Evolutionary conservation across 768 basidiomycete genomes (phyloP).

Genomic region (Hortiboletus campestris): DNA sequence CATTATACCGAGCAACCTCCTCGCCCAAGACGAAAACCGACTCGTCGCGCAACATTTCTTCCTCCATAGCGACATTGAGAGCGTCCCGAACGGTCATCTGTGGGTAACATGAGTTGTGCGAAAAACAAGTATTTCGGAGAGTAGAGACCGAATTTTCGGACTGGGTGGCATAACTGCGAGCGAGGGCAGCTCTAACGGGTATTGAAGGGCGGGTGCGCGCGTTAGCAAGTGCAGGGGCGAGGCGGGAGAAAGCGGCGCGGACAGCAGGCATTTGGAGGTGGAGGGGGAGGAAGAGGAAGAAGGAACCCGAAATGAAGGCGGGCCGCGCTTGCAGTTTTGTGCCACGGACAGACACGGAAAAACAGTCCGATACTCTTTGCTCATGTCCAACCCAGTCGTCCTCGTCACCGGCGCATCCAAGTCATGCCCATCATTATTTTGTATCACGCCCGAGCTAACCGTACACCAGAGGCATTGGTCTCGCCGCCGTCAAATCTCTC

Average conservation of each 20-base stretch:
- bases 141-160: conserved; percentile 48
- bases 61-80: conserved; percentile 97
- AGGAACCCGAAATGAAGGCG: not conserved
- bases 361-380: not conserved
- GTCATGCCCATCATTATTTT: conserved; percentile 34
- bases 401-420: conserved; percentile 86
- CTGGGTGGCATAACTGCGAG: conserved; percentile 66
- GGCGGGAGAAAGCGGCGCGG: conserved; percentile 62
- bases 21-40: conserved; percentile 94
- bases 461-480: conserved; percentile 65
- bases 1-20: conserved; percentile 98
- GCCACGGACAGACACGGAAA: conserved; percentile 26
- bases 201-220: conserved; percentile 44
- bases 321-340: conserved; percentile 13
- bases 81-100: conserved; percentile 99
- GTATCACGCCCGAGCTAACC: not conserved
- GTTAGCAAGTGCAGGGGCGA: conserved; percentile 47
- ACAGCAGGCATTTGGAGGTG: conserved; percentile 51
- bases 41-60: conserved; percentile 97
- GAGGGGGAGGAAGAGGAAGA: conserved; percentile 8
- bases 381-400: conserved; percentile 52
- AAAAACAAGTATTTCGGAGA: conserved; percentile 14
- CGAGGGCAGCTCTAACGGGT: conserved; percentile 39
- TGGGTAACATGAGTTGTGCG: conserved; percentile 11
- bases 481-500: conserved; percentile 70